Base-by-base conservation (phyloP, 768 basidiomycete species). In the Amanita jacksonii region DNA sequence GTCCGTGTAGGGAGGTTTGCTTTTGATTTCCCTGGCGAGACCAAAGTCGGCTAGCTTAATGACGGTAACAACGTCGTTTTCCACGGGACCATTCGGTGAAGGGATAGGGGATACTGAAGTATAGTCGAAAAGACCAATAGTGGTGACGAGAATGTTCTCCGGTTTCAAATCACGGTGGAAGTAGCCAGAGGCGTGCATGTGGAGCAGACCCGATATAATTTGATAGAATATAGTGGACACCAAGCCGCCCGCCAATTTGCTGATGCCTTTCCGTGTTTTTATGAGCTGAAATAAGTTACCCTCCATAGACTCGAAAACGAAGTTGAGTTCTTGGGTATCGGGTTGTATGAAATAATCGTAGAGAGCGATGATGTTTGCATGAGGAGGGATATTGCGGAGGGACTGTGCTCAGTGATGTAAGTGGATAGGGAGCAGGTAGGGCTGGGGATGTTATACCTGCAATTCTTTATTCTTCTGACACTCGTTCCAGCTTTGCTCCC, bases 161-260 rank as follows among this genome's bases (percentile, higher is more conserved):
- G 96, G 96, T 64, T 99, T 99, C 91, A 99, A 96, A 62, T 99
- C 96, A 38, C 96, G 87, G 64, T 99, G 96, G 64, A 99, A 99
- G 65, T 94, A 99, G 27, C 94, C 96, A 23, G 81, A 71, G 10
- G 70, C 61, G 63, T 99, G 96, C 52, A 97, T 90, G 62, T 99
- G 96, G 56, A 90, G 72, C 27, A 99, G 76, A 30, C 96, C 96
- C 12, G 77, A 69, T 35, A 89, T 79, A 55, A 93, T 86, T 64
- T 99, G 96, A 46, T 76, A 80, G 61, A 96, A 97, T 53, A 97
- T 91, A 55, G 86, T 89, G 18, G 91, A 87, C 49, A 94, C 85
- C 52, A 99, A 83, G 51, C 96, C 96, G 35, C 90, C 89, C n/a
- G 96, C 94, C 49, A 99, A 79, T 5, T 91, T 80, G 49, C 93